Evolutionary conservation across 2,329 filamentous ascomycete genomes (phyloP).

Genomic region (Davidsoniella neocaledoniae): DNA sequence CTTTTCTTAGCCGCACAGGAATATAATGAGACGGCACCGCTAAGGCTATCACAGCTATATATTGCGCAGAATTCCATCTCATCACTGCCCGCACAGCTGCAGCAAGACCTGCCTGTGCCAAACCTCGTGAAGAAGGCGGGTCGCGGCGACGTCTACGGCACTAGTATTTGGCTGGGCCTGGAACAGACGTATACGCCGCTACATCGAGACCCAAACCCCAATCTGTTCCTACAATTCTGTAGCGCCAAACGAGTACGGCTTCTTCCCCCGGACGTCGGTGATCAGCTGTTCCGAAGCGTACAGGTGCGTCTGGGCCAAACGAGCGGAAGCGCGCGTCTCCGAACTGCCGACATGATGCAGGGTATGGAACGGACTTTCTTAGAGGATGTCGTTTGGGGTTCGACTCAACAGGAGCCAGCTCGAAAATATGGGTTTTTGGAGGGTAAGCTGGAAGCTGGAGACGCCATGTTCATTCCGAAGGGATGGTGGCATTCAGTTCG

Average conservation of each 20-base stretch:
- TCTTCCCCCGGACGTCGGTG: conserved; percentile 46
- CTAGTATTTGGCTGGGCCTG: conserved; percentile 75
- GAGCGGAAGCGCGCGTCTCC: conserved; percentile 33
- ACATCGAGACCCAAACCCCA: conserved; percentile 87
- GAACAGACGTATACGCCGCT: conserved; percentile 80
- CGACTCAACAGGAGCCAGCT: too few species aligned
- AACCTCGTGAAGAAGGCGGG: conserved; percentile 44
- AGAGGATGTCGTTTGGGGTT: conserved; percentile 53
- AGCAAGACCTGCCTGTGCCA: conserved; percentile 51
- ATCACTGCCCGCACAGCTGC: conserved; percentile 47
- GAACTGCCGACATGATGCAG: conserved; percentile 83
- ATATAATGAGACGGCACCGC: conserved; percentile 24
- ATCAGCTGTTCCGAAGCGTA: conserved; percentile 41
- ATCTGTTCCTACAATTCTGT: conserved; percentile 72
- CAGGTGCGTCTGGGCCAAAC: conserved; percentile 22
- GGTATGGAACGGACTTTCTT: conserved; percentile 52
- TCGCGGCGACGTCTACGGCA: conserved; percentile 70
- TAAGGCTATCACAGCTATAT: conserved; percentile 42
- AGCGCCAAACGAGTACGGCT: conserved; percentile 59
- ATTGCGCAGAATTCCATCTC: conserved; percentile 65
- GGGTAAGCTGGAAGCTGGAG: conserved; percentile 37
- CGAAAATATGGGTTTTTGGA: conserved; percentile 24
- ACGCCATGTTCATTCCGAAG: conserved; percentile 26
- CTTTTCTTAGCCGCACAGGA: conserved; percentile 43
- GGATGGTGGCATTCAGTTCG: conserved; percentile 32